Evolutionary conservation across 441 rosid genomes (phyloP).

Genomic region (Gossypium schwendimanii): DNA sequence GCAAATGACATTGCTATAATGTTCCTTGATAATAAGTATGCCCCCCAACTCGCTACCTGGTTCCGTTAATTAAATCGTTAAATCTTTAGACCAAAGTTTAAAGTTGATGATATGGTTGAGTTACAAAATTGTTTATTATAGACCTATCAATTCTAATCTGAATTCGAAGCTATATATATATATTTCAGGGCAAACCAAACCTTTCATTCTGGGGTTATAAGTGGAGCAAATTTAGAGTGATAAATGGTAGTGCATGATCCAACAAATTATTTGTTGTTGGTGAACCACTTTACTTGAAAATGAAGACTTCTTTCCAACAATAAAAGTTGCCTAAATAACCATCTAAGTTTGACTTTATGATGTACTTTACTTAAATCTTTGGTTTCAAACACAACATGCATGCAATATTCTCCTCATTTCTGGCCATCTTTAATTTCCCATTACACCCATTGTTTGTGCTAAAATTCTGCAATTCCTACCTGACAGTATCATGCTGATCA

Average conservation of each 20-base stretch:
- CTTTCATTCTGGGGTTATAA: no score
- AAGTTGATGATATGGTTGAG: no score
- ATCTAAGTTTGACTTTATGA: neutral
- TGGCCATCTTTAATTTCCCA: neutral
- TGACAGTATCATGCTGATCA: neutral
- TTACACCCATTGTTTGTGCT: neutral
- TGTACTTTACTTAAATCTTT: neutral
- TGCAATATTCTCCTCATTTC: slow-evolving; percentile 6
- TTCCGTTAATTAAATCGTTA: neutral
- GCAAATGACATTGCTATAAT: slow-evolving; percentile 56
- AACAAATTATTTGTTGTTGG: slow-evolving; percentile 7
- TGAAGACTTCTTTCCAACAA: neutral
- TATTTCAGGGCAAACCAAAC: no score
- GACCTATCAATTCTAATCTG: no score
- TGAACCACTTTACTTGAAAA: slow-evolving; percentile 20
- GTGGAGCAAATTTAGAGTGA: no score
- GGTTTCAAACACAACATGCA: neutral
- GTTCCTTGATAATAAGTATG: slow-evolving; percentile 55
- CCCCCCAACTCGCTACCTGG: slow-evolving; percentile 75
- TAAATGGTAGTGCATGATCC: no score
- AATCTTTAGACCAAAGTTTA: no score
- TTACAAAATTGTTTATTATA: no score
- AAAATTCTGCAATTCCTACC: neutral
- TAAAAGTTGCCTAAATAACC: neutral
- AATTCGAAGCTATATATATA: no score